These are phyloP conservation scores for Hydrangea macrophylla DNA, from an alignment of 148 eudicot genomes.

Conservation along the genomic window DNA sequence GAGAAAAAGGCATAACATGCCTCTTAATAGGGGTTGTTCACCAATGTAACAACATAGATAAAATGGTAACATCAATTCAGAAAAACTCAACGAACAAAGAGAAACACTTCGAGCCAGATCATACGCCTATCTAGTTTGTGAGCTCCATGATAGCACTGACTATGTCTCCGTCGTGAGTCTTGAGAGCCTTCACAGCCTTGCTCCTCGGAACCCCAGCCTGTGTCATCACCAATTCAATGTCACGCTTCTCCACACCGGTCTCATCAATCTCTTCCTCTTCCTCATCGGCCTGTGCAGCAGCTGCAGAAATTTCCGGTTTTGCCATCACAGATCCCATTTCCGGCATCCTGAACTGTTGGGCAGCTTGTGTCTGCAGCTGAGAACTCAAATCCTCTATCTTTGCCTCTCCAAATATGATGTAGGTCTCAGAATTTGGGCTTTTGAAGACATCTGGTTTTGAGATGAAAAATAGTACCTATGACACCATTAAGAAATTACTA, in stretches of 20 bases:
- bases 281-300: conserved; percentile 38
- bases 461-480: conserved; percentile 71
- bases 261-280: conserved; percentile 86
- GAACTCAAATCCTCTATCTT: conserved; percentile 92
- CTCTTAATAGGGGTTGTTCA: background rate
- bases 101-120: conserved; percentile 6
- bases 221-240: conserved; percentile 84
- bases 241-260: conserved; percentile 69
- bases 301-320: conserved; percentile 48
- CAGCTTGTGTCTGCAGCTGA: conserved; percentile 89
- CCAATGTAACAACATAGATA: background rate
- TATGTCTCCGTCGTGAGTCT: conserved; percentile 64
- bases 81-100: background rate
- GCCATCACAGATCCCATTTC: conserved; percentile 59
- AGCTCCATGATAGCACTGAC: conserved; percentile 91
- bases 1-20: background rate
- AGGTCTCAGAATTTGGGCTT: conserved; percentile 80
- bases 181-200: conserved; percentile 91
- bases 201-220: conserved; percentile 72
- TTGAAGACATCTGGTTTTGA: conserved; percentile 83
- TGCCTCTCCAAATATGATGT: conserved; percentile 80
- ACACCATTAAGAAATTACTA: conserved; percentile 1
- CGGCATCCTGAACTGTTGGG: conserved; percentile 82
- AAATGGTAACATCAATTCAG: conserved; percentile 12
- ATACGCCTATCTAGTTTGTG: conserved; percentile 42